Evolutionary conservation across 1,284 basidiomycete species (phyloP), one percentile per base, ranked within the genome.

Genomic region (Rhodotorula sp.): DNA sequence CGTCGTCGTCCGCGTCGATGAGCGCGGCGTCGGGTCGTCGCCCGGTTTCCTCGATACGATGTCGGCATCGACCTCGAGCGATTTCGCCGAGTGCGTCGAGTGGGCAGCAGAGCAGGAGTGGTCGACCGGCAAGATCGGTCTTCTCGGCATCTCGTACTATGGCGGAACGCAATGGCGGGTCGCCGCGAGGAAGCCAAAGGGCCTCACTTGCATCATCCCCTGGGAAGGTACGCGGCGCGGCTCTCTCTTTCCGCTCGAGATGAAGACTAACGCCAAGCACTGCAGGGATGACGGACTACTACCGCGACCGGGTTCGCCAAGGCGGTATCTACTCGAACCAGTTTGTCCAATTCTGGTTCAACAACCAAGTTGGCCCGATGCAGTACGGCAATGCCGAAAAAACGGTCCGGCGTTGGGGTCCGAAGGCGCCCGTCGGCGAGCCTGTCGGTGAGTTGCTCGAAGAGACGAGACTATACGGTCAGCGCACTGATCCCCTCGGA

Each of bases 61-160:
- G 79, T 74, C 72, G 17, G 77, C 75, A 56, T 74, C 75, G 62
- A 80, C 79, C 0, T 74, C 77, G 26, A 68, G 67, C 63, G 79
- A 80, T 62, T 80, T 80, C 42, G 77, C 77, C 62, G 71, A 80
- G 56, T 73, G 69, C 42, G 77, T 80, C 71, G 80, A 80, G 67
- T 80, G 80, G 80, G 78, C 76, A 0, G 76, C 79, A 8, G 77
- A 77, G n/a, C 80, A 81, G 69, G 57, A 72, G 0, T 81, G 79
- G 79, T 79, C 73, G 5, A 79, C 60, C n/a, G 80, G 80, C 60
- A 79, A 77, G 60, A 75, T 81, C 42, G 80, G 80, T 3, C 67
- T 81, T 29, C 70, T 80, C 42, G 80, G 80, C 18, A 79, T 80
- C 59, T 79, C 78, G 62, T 80, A 80, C 76, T 80, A 78, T 49